Conservation (phyloP, 345 rosid genomes). For the Fremontodendron californicum region DNA sequence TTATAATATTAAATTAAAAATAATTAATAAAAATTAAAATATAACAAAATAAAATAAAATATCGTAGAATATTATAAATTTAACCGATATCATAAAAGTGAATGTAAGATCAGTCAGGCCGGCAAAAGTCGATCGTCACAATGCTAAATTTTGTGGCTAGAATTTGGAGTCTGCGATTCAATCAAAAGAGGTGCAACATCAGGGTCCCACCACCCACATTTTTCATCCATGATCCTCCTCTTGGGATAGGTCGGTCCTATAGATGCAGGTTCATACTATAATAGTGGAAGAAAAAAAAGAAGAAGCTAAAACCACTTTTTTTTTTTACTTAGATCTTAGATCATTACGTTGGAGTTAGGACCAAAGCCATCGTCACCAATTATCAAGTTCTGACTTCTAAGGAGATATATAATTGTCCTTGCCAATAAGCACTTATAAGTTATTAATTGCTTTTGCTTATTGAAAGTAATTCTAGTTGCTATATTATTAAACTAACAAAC, state of each 20-base stretch:
- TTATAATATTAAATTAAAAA: no score
- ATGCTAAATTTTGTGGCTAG: background rate
- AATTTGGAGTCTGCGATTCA: background rate
- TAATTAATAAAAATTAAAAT: no score
- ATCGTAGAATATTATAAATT: no score
- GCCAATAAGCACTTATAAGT: background rate
- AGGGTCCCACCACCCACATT: background rate
- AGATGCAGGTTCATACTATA: background rate
- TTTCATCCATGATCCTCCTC: background rate
- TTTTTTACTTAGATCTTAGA: background rate
- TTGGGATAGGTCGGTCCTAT: constrained; percentile 9
- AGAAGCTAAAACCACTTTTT: no score
- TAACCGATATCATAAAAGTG: no score
- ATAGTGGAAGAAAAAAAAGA: background rate
- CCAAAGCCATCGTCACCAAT: background rate
- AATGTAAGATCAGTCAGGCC: no score
- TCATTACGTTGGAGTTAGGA: background rate
- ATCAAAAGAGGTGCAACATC: background rate
- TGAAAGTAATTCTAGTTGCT: no score
- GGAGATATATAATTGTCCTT: background rate
- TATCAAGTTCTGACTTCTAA: background rate
- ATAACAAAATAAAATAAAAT: no score
- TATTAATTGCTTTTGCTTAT: no score
- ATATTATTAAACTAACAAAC: no score
- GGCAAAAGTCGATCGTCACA: constrained; percentile 7